A percentile compares a stretch with the other conserved stretches of the same genome.
Evolutionary conservation across 768 basidiomycete species (phyloP).

Genomic region (Lentinula lateritia): DNA sequence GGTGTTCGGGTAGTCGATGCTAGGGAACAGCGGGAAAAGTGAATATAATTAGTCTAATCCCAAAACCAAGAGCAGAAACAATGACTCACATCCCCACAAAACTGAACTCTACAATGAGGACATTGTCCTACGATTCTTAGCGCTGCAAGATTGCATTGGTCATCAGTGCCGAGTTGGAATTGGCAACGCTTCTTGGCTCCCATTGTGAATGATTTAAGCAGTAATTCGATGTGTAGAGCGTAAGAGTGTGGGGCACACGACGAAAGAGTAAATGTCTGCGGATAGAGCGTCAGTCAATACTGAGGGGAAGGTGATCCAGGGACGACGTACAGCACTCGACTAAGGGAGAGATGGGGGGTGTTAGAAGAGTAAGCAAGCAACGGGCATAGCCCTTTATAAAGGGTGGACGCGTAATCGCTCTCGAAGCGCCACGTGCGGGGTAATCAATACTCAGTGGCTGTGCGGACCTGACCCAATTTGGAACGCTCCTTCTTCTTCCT

Average conservation of each 20-base stretch:
- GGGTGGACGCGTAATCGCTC: conserved; percentile 3
- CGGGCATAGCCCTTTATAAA: conserved; percentile 1
- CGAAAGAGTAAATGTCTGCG: background rate
- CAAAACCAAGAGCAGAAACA: conserved; percentile 2
- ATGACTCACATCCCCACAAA: conserved; percentile 67
- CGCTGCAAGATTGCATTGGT: conserved; percentile 71
- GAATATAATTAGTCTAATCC: conserved; percentile 12
- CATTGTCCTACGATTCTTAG: conserved; percentile 84
- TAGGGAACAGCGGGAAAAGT: conserved; percentile 23
- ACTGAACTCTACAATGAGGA: conserved; percentile 70
- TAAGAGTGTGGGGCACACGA: background rate
- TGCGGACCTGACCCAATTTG: background rate
- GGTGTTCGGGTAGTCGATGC: conserved; percentile 89
- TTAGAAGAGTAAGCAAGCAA: background rate
- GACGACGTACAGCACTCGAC: background rate
- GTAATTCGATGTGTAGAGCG: conserved; percentile 7
- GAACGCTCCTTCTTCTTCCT: background rate
- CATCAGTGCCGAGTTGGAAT: conserved; percentile 42
- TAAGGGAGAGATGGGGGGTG: background rate
- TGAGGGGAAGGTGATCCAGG: background rate
- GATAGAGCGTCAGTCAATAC: background rate
- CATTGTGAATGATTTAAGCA: conserved; percentile 35
- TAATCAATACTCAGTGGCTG: background rate
- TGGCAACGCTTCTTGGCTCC: conserved; percentile 87
- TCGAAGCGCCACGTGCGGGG: background rate